Evolutionary conservation across 2,329 filamentous ascomycete species (phyloP), one percentile per base, ranked within the genome.

Genomic region (Ramichloridium luteum): DNA sequence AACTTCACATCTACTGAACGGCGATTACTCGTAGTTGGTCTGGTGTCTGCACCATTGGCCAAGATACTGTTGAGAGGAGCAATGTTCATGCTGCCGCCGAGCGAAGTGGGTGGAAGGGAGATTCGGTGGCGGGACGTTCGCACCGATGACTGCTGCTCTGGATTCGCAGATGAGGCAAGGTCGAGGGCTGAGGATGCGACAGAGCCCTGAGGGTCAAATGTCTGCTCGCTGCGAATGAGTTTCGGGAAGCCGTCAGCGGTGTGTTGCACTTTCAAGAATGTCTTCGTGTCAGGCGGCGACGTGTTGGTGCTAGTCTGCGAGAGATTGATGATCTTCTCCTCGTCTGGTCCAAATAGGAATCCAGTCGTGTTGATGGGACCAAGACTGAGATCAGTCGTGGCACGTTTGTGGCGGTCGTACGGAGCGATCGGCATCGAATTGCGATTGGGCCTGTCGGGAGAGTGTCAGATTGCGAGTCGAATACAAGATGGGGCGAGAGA

Each of bases 351-450:
- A 53, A 94, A 93, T 22, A 93, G 41, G 50, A 92, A 93, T 34
- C 80, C 77, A 15, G 83, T 73, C 9, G 82, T 85, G 59, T 90
- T 86, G 49, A 84, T 84, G 45, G 82, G 78, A 40, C 90, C 85
- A 35, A 93, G 56, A 46, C 75, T 56, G 25, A 64, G 50, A 34
- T 65, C 62, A 25, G 62, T 38, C 53, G 45, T 68, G 43, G 77
- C 75, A 50, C 79, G 75, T 47, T 75, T 61, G 8, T 8, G 34
- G 40, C 77, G 72, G 44, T 78, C 72, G 43, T 76, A 73, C 38
- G 71, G 70, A 28, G 80, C 83, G 31, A 88, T 80, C 17, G 88
- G 88, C 80, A 94, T 86, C 4, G 88, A 94, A 58, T 93, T 93
- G 43, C 88, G 80, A 55, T 93, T 92, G 38, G 78, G 68, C 45